These are phyloP conservation scores for Paraphoma chrysanthemicola DNA, from an alignment of 2,329 filamentous ascomycete genomes.

Conservation along the genomic window DNA sequence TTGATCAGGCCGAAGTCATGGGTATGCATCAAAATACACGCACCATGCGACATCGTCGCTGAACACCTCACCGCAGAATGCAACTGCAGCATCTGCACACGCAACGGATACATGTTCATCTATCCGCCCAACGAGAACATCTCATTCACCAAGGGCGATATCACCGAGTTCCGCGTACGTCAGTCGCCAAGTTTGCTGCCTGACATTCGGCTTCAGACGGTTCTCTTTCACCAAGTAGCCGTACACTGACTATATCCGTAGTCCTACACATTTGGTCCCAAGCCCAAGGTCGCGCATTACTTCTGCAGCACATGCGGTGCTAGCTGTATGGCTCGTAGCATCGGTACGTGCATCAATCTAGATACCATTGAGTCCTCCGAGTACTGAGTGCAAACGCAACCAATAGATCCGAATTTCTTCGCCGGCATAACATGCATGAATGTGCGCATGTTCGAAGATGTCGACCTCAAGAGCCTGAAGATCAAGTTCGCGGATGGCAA, in stretches of 20 bases:
- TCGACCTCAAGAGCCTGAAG: conserved; percentile 35
- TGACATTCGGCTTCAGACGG: too few species aligned
- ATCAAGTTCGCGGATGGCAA: conserved; percentile 33
- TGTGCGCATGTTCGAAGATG: conserved; percentile 34
- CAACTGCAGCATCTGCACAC: conserved; percentile 62
- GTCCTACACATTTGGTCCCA: conserved; percentile 35
- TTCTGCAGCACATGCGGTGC: conserved; percentile 41
- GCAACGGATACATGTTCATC: conserved; percentile 61
- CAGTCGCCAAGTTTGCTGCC: neutral
- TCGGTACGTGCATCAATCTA: neutral
- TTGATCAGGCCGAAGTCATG: conserved; percentile 53
- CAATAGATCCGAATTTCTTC: conserved; percentile 20
- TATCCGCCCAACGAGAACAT: conserved; percentile 26
- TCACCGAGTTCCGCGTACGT: conserved; percentile 26
- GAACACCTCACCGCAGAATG: conserved; percentile 40
- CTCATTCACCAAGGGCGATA: conserved; percentile 23
- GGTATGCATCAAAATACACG: neutral
- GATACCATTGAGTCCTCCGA: too few species aligned
- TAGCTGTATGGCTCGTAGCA: conserved; percentile 26
- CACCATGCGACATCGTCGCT: neutral
- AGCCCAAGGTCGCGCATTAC: conserved; percentile 18
- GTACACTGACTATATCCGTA: neutral
- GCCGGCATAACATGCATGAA: conserved; percentile 31
- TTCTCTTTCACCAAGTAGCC: neutral
- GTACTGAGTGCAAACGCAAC: too few species aligned